A percentile compares a stretch with the other conserved stretches of the same genome.
Conservation (phyloP, 305 asterid species). For the Ruellia speciosa region DNA sequence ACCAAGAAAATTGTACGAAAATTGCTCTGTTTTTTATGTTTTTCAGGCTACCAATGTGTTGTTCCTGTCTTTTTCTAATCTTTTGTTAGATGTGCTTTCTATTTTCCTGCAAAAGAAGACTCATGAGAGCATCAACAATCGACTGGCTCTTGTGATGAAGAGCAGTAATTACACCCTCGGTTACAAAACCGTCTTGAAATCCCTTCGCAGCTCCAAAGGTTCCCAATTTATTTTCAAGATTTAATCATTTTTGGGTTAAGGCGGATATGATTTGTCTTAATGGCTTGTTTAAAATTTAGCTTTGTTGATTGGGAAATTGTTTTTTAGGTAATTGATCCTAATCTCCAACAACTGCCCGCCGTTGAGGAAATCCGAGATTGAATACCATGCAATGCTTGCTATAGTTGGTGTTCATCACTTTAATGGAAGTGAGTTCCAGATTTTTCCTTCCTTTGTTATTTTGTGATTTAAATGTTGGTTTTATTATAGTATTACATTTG, state of each 20-base stretch:
- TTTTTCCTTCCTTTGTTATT: no score
- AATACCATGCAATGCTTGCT: constrained; percentile 67
- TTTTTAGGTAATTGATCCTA: constrained; percentile 46
- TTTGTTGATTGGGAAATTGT: background rate
- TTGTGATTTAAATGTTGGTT: background rate
- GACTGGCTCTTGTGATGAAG: constrained; percentile 80
- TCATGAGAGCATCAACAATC: constrained; percentile 75
- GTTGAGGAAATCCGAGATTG: constrained; percentile 73
- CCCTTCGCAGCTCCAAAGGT: constrained; percentile 83
- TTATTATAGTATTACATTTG: no score
- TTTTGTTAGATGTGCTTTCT: background rate
- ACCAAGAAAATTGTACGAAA: constrained; percentile 47
- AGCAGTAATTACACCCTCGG: constrained; percentile 74
- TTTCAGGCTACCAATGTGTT: background rate
- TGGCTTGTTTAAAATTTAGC: background rate
- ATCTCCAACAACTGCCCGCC: constrained; percentile 83
- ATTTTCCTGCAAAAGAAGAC: constrained; percentile 58
- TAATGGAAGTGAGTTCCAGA: constrained; percentile 49
- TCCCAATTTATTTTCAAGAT: background rate
- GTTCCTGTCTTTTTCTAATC: background rate
- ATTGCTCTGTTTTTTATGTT: background rate
- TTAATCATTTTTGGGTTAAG: background rate
- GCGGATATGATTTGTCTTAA: background rate
- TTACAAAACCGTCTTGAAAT: constrained; percentile 72
- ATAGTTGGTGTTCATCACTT: constrained; percentile 72